phyloP scores from a whole-genome alignment of 139 green algal genomes.

The Yamagishiella unicocca region DNA sequence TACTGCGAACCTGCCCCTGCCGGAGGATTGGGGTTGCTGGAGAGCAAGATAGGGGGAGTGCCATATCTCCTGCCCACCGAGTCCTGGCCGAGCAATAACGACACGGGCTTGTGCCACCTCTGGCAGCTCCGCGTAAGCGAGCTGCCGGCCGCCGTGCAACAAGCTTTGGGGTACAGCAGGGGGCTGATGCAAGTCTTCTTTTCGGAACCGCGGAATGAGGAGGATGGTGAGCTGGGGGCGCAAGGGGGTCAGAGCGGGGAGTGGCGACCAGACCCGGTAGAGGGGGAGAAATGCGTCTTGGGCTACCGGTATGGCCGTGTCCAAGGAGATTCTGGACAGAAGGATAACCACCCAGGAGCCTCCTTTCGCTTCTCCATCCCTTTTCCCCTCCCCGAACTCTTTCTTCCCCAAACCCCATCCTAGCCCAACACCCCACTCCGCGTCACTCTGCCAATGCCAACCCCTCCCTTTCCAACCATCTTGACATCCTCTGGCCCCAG shows the following conservation, averaged over 20 bases:
- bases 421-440: too few relatives aligned
- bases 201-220: background rate
- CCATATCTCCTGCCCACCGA: slow-evolving; percentile 6
- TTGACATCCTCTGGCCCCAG: too few relatives aligned
- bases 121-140: slow-evolving; percentile 14
- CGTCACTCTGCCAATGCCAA: too few relatives aligned
- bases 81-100: background rate
- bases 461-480: too few relatives aligned
- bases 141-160: background rate
- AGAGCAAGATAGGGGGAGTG: slow-evolving; percentile 14
- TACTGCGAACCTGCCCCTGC: background rate
- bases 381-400: background rate
- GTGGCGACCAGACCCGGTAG: too few relatives aligned
- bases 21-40: background rate
- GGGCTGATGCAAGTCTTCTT: slow-evolving; percentile 27
- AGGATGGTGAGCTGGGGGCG: background rate
- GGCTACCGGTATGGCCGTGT: too few relatives aligned
- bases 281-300: background rate
- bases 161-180: background rate
- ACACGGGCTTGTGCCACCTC: background rate
- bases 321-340: background rate
- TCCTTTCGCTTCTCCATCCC: background rate
- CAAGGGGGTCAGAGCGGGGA: background rate
- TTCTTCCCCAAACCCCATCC: too few relatives aligned
- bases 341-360: background rate